Percentiles rank a stretch among this genome's conserved stretches.
These are phyloP conservation scores for Tetrapisispora iriomotensis DNA, from an alignment of 805 yeast genomes.

Conservation along the genomic window DNA sequence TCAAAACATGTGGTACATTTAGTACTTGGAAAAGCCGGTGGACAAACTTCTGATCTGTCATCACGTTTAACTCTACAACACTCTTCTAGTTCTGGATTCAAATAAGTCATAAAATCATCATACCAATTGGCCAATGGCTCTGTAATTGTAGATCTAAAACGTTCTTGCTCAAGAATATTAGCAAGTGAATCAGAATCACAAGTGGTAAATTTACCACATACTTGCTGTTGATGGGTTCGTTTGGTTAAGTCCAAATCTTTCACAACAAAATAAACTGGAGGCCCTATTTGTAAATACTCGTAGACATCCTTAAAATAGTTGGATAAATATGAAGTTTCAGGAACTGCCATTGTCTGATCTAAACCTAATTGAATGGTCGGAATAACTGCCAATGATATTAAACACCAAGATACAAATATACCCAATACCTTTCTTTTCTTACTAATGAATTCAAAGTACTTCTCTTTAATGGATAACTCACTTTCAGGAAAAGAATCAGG, in stretches of 20 bases:
- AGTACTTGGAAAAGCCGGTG: slow-evolving; percentile 48
- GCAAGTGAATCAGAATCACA: slow-evolving; percentile 73
- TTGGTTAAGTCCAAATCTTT: slow-evolving; percentile 53
- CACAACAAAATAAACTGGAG: slow-evolving; percentile 85
- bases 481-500: slow-evolving; percentile 1
- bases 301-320: slow-evolving; percentile 72
- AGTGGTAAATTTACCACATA: slow-evolving; percentile 83
- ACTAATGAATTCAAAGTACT: slow-evolving; percentile 50
- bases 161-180: slow-evolving; percentile 78
- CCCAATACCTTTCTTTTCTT: slow-evolving; percentile 40
- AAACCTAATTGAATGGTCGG: slow-evolving; percentile 71
- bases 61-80: slow-evolving; percentile 66
- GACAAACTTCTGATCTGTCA: slow-evolving; percentile 48
- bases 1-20: slow-evolving; percentile 66
- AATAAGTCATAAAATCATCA: slow-evolving; percentile 80
- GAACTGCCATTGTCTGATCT: slow-evolving; percentile 85
- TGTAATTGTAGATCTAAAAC: slow-evolving; percentile 56
- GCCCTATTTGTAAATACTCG: slow-evolving; percentile 70
- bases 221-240: slow-evolving; percentile 51
- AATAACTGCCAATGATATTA: slow-evolving; percentile 55
- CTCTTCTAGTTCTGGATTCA: slow-evolving; percentile 76
- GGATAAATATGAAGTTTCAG: slow-evolving; percentile 70
- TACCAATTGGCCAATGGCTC: slow-evolving; percentile 90
- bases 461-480: slow-evolving; percentile 15
- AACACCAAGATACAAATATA: slow-evolving; percentile 52